Evolutionary conservation across 179 eudicot species (phyloP), one percentile per base, ranked within the genome.

Genomic region (Silene noctiflora): DNA sequence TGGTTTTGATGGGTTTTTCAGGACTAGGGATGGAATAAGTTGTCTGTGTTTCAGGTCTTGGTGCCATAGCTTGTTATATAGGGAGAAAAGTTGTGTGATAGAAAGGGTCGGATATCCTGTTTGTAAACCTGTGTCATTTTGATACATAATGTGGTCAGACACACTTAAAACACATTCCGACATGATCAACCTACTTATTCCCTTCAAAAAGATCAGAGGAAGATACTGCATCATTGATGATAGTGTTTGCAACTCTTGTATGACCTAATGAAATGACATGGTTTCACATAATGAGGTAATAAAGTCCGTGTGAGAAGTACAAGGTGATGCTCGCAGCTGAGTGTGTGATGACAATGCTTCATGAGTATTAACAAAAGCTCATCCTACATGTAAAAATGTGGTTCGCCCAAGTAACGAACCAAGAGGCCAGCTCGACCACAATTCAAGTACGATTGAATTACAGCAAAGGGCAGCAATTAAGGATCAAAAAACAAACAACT

Each of bases 331-430:
- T 21, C 29, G 21, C 19, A 75, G 27, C 58, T n/a, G 69, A 75
- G 74, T 69, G 75, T 29, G 29, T 16, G 61, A 78, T 55, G n/a
- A n/a, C 11, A 68, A 68, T 27, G 74, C 59, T 19, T 68, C 33
- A 61, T 68, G 74, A 75, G 66, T 51, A 61, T 42, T 53, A 16
- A 1, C 48, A 22, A 31, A 20, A 69, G 61, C 42, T 70, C 8
- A 39, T 11, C 61, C n/a, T 69, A 69, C n/a, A 67, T 71, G 67
- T 51, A 67, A 11, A 35, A 20, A 58, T 33, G 46, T 25, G 1
- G 48, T 35, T 48, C 1, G 0, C 67, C 76, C 82, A 74, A 11
- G 27, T 75, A 33, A 27, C 33, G 75, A 44, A 12, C 13, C 51
- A 6, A 13, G n/a, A 24, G 21, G 46, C 31, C 78, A 74, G 20